phyloP scores from a whole-genome alignment of 192 early-diverging fungal species.

The Coemansia furcata region DNA sequence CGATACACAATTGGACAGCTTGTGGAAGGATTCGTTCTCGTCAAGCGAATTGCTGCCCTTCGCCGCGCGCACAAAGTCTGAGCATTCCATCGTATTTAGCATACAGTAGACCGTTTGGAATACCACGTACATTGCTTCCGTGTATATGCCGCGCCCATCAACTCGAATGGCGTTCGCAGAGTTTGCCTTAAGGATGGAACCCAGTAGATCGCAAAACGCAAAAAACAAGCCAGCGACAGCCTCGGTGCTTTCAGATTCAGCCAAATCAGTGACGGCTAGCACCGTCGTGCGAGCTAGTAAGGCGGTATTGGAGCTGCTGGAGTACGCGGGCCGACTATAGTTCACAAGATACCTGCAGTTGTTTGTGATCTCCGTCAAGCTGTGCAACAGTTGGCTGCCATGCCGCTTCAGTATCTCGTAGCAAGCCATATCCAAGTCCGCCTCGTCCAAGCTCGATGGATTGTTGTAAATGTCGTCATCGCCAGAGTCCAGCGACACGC shows the following conservation, averaged over 20 bases:
- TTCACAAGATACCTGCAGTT: conserved; percentile 42
- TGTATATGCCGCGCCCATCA: conserved; percentile 21
- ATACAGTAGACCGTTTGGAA: conserved; percentile 42
- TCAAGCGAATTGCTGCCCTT: conserved; percentile 21
- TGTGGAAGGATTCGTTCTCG: conserved; percentile 41
- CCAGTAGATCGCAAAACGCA: conserved; percentile 39
- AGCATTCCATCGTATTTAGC: conserved; percentile 46
- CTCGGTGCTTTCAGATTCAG: conserved; percentile 12
- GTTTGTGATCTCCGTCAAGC: conserved; percentile 24
- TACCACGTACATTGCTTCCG: conserved; percentile 16
- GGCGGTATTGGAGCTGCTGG: conserved; percentile 31
- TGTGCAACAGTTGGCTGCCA: conserved; percentile 15
- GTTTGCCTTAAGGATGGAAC: conserved; percentile 34
- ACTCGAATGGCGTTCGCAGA: conserved; percentile 3
- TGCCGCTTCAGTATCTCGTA: conserved; percentile 38
- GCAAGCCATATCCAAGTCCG: conserved; percentile 37
- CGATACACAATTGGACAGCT: conserved; percentile 36
- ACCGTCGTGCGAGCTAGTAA: conserved; percentile 27
- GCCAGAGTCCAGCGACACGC: conserved; percentile 9
- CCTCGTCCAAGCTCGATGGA: conserved; percentile 7
- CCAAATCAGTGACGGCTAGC: conserved; percentile 17
- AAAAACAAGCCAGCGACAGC: conserved; percentile 42
- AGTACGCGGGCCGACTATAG: conserved; percentile 33
- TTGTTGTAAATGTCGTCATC: conserved; percentile 1
- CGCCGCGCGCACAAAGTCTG: conserved; percentile 31